These are phyloP conservation scores for Xylaria cubensis DNA, from an alignment of 495 filamentous ascomycete species.

Conservation along the genomic window DNA sequence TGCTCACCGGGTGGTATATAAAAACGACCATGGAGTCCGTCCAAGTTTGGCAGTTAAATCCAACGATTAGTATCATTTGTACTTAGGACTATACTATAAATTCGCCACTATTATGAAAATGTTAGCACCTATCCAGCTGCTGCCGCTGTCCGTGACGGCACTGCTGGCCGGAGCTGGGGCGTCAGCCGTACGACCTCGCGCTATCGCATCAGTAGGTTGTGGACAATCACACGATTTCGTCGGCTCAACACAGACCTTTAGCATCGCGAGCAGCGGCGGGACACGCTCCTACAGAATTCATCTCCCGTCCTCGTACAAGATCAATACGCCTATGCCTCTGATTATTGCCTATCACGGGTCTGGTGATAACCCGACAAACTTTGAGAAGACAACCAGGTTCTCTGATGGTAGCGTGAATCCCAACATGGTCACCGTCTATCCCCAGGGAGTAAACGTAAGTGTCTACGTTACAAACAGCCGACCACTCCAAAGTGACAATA, in stretches of 20 bases:
- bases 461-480: background rate
- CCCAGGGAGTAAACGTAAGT: slow-evolving; percentile 3
- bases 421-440: slow-evolving; percentile 6
- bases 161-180: background rate
- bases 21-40: background rate
- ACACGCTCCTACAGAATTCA: slow-evolving; percentile 2
- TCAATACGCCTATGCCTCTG: background rate
- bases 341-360: slow-evolving; percentile 9
- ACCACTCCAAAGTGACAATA: background rate
- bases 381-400: slow-evolving; percentile 5
- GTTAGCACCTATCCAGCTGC: background rate
- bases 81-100: background rate
- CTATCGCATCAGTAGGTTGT: background rate
- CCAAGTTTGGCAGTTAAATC: background rate
- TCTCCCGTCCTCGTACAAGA: slow-evolving; percentile 7
- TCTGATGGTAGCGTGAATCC: background rate
- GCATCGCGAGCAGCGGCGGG: slow-evolving; percentile 2
- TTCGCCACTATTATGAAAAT: background rate
- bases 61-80: background rate
- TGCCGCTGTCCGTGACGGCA: background rate
- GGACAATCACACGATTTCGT: background rate
- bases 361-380: slow-evolving; percentile 9
- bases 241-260: slow-evolving; percentile 2
- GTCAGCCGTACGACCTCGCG: background rate
- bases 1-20: too few species aligned